Base-by-base conservation (phyloP, 2,329 filamentous ascomycete species). In the Alternaria longipes region DNA sequence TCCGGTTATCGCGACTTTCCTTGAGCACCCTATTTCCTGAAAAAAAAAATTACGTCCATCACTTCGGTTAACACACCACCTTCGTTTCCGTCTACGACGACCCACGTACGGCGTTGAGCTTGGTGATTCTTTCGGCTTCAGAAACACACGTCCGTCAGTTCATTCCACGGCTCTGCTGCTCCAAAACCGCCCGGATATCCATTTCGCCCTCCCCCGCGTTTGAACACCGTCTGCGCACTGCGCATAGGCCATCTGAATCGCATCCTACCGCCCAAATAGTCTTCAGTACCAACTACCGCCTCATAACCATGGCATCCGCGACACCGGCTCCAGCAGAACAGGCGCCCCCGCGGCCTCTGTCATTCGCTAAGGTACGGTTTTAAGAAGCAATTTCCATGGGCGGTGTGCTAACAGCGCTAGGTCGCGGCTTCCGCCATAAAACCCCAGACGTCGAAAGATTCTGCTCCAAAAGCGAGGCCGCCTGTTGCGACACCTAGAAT, bases 341-440 rank as follows among this genome's bases (percentile, higher is more conserved):
- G 51, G 56, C 68, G 28, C 66, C 68, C 81, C 62, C 65, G 54
- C 88, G 87, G 79, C 85, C 89, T 70, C 54, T 61, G 28, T 92
- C 90, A 44, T 93, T 93, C 83, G 91, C 91, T 80, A 93, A 91
- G 86, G 91, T 92, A 82, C 60, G 83, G 71, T 32, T 11, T 14
- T 14, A 30, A 40, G 3, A 40, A 41, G 3, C 47, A 16, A 16
- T 28, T 20, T 12, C 26, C 4, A 12, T 36, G 7, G 12, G 3
- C 45, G 34, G 47, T 30, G 26, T 54, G 47, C 70, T 77, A 55
- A 74, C 42, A 44, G 18, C 53, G 14, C n/a, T 36, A 81, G 79
- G 79, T 82, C 54, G 79, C 79, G 59, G 79, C 80, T 49, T 78
- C 79, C 67, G 74, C 76, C 26, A 73, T 79, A 62, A 74, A 75